Evolutionary conservation across 148 eudicot genomes (phyloP), one percentile per base, ranked within the genome.

Genomic region (Amaranthus hypochondriacus): DNA sequence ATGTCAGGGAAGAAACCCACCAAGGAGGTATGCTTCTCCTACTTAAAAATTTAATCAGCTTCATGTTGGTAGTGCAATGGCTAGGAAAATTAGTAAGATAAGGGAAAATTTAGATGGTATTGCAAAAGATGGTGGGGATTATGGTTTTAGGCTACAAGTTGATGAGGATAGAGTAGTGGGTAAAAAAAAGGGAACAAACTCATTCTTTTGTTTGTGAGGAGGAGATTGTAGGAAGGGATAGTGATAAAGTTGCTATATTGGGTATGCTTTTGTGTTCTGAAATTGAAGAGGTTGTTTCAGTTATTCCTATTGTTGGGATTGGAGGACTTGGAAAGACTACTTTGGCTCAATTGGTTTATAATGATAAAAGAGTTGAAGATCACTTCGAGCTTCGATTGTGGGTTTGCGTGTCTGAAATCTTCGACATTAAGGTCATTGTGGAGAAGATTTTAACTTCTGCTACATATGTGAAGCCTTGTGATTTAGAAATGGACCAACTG

Each of bases 241-340:
- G 69, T 66, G 69, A 66, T 48, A 48, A 66, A 66, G 54, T 14
- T 66, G 69, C 69, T 14, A 66, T 66, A 5, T 66, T 66, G 53
- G 69, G 42, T 6, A 66, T 66, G 69, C 49, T 66, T 21, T 66
- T 48, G 53, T 5, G 54, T 62, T 14, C 9, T 47, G 28, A 48
- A n/a, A 7, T 48, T 66, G 42, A 66, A 48, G 53, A 48, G 69
- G 12, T 1, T 58, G 61, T 66, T 42, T 75, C 57, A 0, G 39
- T 49, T 46, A 42, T 75, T 57, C 71, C 72, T 43, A 8, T 75
- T 15, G 77, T 75, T 68, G 77, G 77, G 53, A 59, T 75, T 9
- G 65, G 56, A 11, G 77, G 72, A 66, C 42, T 51, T 5, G 77
- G 77, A 3, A 74, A 75, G 64, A 75, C 72, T 47, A 75, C 77